These are phyloP conservation scores for Lathyrus sativus DNA, from an alignment of 306 rosid genomes.

Conservation along the genomic window DNA sequence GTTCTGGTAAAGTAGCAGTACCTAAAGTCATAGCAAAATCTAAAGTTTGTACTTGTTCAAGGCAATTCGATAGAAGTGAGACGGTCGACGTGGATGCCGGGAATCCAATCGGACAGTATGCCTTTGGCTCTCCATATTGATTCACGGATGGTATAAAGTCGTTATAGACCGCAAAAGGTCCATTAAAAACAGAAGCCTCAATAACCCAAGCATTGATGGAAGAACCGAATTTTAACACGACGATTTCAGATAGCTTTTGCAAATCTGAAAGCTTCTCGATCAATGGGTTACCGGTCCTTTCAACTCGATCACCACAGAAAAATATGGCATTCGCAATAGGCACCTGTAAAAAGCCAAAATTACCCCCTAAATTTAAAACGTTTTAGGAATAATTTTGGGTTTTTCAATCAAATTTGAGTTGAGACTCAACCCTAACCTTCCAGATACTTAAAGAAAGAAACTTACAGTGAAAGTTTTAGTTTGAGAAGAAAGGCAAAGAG, in stretches of 20 bases:
- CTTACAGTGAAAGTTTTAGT: constrained; percentile 57
- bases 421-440: too few relatives aligned
- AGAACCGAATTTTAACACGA: constrained; percentile 73
- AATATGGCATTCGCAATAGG: constrained; percentile 72
- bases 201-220: constrained; percentile 80
- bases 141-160: constrained; percentile 71
- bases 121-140: constrained; percentile 76
- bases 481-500: constrained; percentile 68
- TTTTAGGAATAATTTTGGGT: too few relatives aligned
- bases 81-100: constrained; percentile 64
- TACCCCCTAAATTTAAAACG: too few relatives aligned
- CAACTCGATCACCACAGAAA: constrained; percentile 78
- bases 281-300: constrained; percentile 71
- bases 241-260: constrained; percentile 65
- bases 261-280: constrained; percentile 72
- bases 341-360: constrained; percentile 45
- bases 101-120: constrained; percentile 58
- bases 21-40: neutral
- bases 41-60: constrained; percentile 56
- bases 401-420: too few relatives aligned
- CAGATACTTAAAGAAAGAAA: constrained; percentile 47
- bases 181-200: constrained; percentile 74
- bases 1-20: neutral
- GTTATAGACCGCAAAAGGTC: constrained; percentile 78
- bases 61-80: constrained; percentile 61